Evolutionary conservation across 2,329 filamentous ascomycete genomes (phyloP).

Genomic region (Pestalotiopsis sp.): DNA sequence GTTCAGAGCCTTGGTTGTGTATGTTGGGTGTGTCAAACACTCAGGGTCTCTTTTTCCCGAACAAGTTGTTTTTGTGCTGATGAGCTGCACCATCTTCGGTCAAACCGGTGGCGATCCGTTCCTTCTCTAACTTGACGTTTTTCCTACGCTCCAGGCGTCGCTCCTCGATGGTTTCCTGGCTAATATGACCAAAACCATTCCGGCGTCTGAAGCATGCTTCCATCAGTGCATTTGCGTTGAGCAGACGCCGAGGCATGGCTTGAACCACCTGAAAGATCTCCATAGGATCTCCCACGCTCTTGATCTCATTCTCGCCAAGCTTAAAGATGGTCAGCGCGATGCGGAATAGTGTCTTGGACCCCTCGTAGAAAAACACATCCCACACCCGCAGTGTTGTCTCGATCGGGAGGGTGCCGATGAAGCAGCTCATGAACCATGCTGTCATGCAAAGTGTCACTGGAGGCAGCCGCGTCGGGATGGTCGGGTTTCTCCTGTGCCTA

Average conservation of each 20-base stretch:
- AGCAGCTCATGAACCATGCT: conserved; percentile 98
- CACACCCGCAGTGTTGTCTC: conserved; percentile 91
- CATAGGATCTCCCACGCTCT: conserved; percentile 81
- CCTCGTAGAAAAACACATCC: conserved; percentile 96
- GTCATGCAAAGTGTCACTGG: conserved; percentile 92
- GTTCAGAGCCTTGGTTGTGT: background rate
- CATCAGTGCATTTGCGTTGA: conserved; percentile 82
- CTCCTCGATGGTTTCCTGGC: conserved; percentile 79
- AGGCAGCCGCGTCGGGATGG: conserved; percentile 64
- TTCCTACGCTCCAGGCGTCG: conserved; percentile 70
- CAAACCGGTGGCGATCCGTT: conserved; percentile 32
- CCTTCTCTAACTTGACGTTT: conserved; percentile 47
- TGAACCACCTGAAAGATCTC: conserved; percentile 96
- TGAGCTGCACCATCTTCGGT: conserved; percentile 31
- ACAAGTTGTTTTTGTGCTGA: conserved; percentile 48
- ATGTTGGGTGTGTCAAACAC: background rate
- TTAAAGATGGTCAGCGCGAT: conserved; percentile 93
- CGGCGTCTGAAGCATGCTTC: conserved; percentile 81
- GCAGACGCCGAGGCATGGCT: conserved; percentile 75
- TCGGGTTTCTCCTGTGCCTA: conserved; percentile 40
- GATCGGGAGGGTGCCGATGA: conserved; percentile 88
- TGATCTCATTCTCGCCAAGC: conserved; percentile 78
- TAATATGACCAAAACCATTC: conserved; percentile 80
- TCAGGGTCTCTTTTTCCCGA: conserved; percentile 23
- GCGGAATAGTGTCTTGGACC: conserved; percentile 89